Base-by-base conservation (phyloP, 208 protist genomes). In the Crithidia brevicula region DNA sequence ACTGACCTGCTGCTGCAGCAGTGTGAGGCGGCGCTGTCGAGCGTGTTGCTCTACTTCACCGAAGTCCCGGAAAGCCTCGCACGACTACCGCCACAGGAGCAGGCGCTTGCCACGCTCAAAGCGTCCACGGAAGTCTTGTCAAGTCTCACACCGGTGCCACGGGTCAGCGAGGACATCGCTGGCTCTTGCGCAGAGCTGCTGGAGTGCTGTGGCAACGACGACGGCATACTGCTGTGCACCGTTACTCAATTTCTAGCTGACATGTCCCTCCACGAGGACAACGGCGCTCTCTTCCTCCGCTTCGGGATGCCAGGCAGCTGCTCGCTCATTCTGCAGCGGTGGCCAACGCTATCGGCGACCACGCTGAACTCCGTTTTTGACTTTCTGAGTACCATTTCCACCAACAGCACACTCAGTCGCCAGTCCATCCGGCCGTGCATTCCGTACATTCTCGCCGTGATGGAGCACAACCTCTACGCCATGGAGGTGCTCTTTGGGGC, bases 321-420 rank as follows among this genome's bases (percentile, higher is more conserved):
- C 65, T 66, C 93, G 27, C 22, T 91, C 9, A 42, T 96, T 43
- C 67, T 96, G 36, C 86, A 83, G 46, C 62, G 75, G 15, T 69
- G 83, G 60, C 56, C 45, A 7, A 47, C 64, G 27, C 63, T 96
- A 18, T 65, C 77, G 10, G 42, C 62, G 4, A 79, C 83, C 30
- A 90, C 81, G 27, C 68, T 96, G 42, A 89, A 83, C 67, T 77
- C 76, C 70, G 62, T 88, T 16, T 91, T 92, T 54, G 91, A 93
- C 54, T 57, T 94, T 6, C 78, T 88, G 31, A 85, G 82, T 63
- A 96, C 91, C 13, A 61, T 96, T 40, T 57, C 81, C 27, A 81
- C 85, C 30, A 77, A 51, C 53, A 81, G 82, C 63, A 82, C 74
- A 11, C 45, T 51, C 20, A 80, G 77, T 36, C 79, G 86, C 27